Conservation (phyloP, 2,329 filamentous ascomycete species). For the Apiospora koreana region DNA sequence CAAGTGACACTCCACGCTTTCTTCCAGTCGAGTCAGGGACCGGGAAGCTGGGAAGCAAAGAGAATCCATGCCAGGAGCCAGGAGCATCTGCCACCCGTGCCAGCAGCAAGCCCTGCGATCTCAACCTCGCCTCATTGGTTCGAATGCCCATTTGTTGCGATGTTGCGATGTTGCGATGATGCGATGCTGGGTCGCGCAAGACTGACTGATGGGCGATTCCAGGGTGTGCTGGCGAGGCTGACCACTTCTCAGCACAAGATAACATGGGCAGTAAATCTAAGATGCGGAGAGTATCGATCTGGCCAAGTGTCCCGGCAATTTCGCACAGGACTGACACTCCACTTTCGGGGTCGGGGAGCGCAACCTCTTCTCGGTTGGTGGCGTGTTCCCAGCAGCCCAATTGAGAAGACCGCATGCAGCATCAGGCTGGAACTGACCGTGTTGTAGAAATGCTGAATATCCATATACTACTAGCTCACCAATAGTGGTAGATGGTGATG, state of each 20-base stretch:
- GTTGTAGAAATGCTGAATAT: not conserved
- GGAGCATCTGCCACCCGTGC: not conserved
- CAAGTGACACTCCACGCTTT: not conserved
- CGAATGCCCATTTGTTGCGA: not conserved
- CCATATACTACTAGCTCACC: too few species aligned
- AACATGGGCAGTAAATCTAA: not conserved
- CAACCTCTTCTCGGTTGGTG: not conserved
- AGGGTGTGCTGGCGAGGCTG: not conserved
- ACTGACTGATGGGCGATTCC: not conserved
- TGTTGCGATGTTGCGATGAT: too few species aligned
- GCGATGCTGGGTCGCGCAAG: not conserved
- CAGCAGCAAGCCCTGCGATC: not conserved
- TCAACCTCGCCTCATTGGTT: not conserved
- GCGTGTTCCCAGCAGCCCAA: not conserved
- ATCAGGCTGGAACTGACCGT: not conserved
- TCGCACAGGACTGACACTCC: not conserved
- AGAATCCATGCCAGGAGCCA: too few species aligned
- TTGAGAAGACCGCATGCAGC: not conserved
- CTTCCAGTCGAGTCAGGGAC: not conserved
- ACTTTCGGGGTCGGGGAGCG: not conserved
- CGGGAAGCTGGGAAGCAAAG: not conserved
- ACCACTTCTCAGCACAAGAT: not conserved
- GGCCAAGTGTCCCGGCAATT: conserved; percentile 1
- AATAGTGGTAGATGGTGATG: not conserved
- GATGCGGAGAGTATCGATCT: conserved; percentile 5